These are phyloP conservation scores for Tieghemiomyces parasiticus DNA, from an alignment of 192 early-diverging fungal genomes.

Conservation along the genomic window DNA sequence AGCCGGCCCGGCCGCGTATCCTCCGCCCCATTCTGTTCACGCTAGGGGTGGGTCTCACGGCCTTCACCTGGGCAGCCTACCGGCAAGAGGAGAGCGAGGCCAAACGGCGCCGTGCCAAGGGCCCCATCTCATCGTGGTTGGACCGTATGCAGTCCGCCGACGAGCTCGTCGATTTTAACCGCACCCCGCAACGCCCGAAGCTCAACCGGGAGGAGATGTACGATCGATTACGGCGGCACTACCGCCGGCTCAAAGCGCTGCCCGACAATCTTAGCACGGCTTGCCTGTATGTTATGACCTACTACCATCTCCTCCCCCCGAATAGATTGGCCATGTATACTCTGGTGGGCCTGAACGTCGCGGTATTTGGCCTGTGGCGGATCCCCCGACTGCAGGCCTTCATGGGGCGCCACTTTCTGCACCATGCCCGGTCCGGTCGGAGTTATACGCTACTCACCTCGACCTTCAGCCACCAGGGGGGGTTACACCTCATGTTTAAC, in stretches of 20 bases:
- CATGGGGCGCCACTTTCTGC: conserved; percentile 62
- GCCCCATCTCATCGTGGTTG: neutral
- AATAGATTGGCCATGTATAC: no score
- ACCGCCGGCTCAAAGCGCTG: neutral
- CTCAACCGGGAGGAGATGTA: neutral
- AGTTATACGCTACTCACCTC: conserved; percentile 66
- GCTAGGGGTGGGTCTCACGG: neutral
- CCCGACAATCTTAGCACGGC: neutral
- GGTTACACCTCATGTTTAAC: conserved; percentile 69
- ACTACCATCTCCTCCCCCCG: neutral
- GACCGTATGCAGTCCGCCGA: no score
- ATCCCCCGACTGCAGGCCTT: conserved; percentile 42
- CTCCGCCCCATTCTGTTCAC: conserved; percentile 5
- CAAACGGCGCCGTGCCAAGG: neutral
- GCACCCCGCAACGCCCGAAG: neutral
- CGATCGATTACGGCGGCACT: neutral
- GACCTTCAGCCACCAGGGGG: conserved; percentile 55
- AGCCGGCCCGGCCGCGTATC: conserved; percentile 2
- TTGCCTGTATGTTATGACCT: neutral
- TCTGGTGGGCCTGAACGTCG: no score
- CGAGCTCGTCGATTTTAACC: neutral
- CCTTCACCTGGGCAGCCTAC: neutral
- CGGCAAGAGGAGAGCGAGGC: no score
- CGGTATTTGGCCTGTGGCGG: conserved; percentile 68
- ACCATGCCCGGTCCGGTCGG: conserved; percentile 49